Base-by-base conservation (phyloP, 495 filamentous ascomycete species). In the Penicillium canariense region DNA sequence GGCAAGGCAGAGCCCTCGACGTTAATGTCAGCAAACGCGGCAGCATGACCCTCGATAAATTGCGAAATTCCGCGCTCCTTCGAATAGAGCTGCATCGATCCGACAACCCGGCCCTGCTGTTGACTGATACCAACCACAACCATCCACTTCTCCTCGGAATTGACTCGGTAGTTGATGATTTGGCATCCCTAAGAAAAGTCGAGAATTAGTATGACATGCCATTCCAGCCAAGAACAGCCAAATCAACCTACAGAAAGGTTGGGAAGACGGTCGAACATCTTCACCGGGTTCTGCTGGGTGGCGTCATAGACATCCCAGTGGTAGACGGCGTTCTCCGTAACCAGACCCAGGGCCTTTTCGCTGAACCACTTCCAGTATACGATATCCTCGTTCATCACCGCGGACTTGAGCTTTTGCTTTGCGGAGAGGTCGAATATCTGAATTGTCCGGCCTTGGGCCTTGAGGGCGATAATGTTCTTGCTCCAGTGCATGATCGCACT, bases 401-500 rank as follows among this genome's bases (percentile, higher is more conserved):
- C 82, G 12, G 91, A 94, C 80, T 97, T 96, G 54, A 97, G 82
- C 81, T 97, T 97, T 63, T 84, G 78, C 74, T 97, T 97, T 50
- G 83, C 81, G 43, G 81, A 82, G 48, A 99, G 81, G 71, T 99
- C 91, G 76, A 99, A 99, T 62, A 99, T 96, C 76, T 99, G 94
- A 34, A 99, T 84, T 53, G 95, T 97, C 54, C 91, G 83, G 45
- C 83, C 81, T 65, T 95, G 89, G 28, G 94, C 95, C 72, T 91
- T 93, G 54, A 99, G 83, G 39, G 95, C 94, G 68, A 99, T 97
- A 72, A 97, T 92, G 69, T 94, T 90, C 68, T 87, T 86, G 61
- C 78, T 83, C 90, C 91, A 96, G 83, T 99, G 94, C 94, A 99
- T 97, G 68, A 99, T 97, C 56, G 94, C 95, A 84, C 91, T 96